Conservation (phyloP, 139 green algal genomes). For the Volvox reticuliferus region DNA sequence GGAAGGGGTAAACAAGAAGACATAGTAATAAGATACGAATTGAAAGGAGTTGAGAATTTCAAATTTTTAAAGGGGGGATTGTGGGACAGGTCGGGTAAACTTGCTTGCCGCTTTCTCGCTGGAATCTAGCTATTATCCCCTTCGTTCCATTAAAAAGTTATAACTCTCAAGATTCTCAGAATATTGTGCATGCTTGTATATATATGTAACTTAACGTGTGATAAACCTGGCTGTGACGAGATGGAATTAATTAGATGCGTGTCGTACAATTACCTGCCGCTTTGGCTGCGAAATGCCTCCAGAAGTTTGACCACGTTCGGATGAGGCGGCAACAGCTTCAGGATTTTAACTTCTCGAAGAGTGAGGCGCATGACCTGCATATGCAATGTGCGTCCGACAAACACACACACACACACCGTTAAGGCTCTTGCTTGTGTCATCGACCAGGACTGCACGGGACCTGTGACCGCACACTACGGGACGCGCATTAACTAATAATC, state of each 20-base stretch:
- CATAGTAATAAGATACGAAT: not conserved
- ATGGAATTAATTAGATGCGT: not conserved
- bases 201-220: not conserved
- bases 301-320: conserved; percentile 12
- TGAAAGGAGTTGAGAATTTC: too few relatives aligned
- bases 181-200: too few relatives aligned
- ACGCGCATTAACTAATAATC: not conserved
- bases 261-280: conserved; percentile 18
- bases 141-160: too few relatives aligned
- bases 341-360: conserved; percentile 22
- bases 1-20: not conserved
- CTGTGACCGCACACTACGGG: too few relatives aligned
- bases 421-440: not conserved
- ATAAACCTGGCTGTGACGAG: not conserved
- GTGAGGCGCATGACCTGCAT: conserved; percentile 28
- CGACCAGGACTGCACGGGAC: too few relatives aligned
- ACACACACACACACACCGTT: not conserved
- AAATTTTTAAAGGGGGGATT: too few relatives aligned
- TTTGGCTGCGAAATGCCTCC: conserved; percentile 30
- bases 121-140: too few relatives aligned
- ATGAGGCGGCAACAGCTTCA: conserved; percentile 11
- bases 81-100: too few relatives aligned
- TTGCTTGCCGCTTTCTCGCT: too few relatives aligned
- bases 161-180: too few relatives aligned
- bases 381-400: not conserved